Evolutionary conservation across 2,329 filamentous ascomycete genomes (phyloP).

Genomic region (Leptographium wingfieldii): DNA sequence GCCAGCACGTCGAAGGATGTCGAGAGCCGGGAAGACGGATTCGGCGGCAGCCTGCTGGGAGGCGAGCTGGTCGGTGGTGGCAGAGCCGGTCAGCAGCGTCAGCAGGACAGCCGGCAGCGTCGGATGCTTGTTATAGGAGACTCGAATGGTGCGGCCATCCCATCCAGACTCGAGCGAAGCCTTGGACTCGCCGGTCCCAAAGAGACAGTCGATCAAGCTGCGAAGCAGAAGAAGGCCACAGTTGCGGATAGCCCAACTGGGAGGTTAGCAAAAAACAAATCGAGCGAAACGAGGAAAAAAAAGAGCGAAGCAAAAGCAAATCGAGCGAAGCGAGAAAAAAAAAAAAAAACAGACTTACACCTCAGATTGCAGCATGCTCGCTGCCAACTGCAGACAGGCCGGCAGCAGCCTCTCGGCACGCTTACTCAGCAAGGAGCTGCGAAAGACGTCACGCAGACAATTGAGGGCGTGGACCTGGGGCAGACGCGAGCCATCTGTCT

Average conservation of each 20-base stretch:
- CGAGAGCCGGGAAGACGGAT: conserved; percentile 71
- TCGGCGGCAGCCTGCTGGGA: conserved; percentile 37
- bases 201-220: conserved; percentile 66
- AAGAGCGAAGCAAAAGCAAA: not conserved
- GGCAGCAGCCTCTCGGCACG: conserved; percentile 64
- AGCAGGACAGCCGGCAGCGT: conserved; percentile 51
- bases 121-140: conserved; percentile 59
- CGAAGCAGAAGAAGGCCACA: conserved; percentile 83
- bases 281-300: not conserved
- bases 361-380: conserved; percentile 63
- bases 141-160: conserved; percentile 50
- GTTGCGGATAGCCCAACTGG: conserved; percentile 77
- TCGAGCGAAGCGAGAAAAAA: not conserved
- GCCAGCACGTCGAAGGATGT: conserved; percentile 61
- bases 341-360: conserved; percentile 39
- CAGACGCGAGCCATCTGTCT: conserved; percentile 53
- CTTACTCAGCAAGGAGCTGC: conserved; percentile 61
- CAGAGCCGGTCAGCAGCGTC: conserved; percentile 36
- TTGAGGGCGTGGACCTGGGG: conserved; percentile 94
- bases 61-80: not conserved
- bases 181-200: conserved; percentile 66
- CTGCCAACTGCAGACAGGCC: conserved; percentile 64
- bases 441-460: conserved; percentile 84
- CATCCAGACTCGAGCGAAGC: conserved; percentile 45
- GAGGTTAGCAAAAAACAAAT: conserved; percentile 22